Percentiles rank a stretch among this genome's conserved stretches.
Evolutionary conservation across 2,329 filamentous ascomycete genomes (phyloP).

Genomic region (Botryosphaeria dothidea): DNA sequence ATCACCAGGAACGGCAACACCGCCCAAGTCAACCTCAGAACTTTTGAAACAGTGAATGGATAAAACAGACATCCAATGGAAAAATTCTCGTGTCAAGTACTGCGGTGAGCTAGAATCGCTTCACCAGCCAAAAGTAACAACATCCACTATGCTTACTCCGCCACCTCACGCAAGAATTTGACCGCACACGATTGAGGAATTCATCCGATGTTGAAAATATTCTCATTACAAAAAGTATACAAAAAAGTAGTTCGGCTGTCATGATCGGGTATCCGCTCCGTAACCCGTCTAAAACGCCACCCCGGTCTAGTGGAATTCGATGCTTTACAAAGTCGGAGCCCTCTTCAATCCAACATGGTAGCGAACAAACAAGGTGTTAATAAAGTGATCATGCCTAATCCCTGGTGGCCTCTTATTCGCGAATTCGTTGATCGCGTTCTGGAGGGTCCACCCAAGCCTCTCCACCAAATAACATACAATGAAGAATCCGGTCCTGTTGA

Average conservation of each 20-base stretch:
- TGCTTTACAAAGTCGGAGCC: slow-evolving; percentile 23
- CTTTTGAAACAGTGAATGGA: background rate
- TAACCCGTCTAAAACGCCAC: background rate
- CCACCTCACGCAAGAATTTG: too few relatives aligned
- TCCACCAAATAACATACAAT: slow-evolving; percentile 91
- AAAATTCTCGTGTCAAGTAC: too few relatives aligned
- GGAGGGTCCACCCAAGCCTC: slow-evolving; percentile 67
- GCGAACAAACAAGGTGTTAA: slow-evolving; percentile 78
- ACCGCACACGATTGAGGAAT: too few relatives aligned
- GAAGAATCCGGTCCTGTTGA: slow-evolving; percentile 91
- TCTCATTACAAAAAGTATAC: background rate
- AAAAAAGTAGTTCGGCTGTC: background rate
- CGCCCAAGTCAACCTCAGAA: background rate
- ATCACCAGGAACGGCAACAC: background rate
- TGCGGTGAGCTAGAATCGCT: too few relatives aligned
- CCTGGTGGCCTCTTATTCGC: slow-evolving; percentile 72
- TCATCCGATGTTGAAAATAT: background rate
- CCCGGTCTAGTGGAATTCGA: background rate
- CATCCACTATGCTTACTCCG: too few relatives aligned
- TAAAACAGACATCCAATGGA: too few relatives aligned
- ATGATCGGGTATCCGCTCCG: slow-evolving; percentile 8
- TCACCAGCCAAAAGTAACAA: too few relatives aligned
- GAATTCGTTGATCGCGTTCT: slow-evolving; percentile 80
- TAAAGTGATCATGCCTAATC: slow-evolving; percentile 86
- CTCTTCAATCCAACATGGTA: slow-evolving; percentile 49